These are phyloP conservation scores for Friedmanniomyces endolithicus DNA, from an alignment of 495 filamentous ascomycete species.

Conservation along the genomic window DNA sequence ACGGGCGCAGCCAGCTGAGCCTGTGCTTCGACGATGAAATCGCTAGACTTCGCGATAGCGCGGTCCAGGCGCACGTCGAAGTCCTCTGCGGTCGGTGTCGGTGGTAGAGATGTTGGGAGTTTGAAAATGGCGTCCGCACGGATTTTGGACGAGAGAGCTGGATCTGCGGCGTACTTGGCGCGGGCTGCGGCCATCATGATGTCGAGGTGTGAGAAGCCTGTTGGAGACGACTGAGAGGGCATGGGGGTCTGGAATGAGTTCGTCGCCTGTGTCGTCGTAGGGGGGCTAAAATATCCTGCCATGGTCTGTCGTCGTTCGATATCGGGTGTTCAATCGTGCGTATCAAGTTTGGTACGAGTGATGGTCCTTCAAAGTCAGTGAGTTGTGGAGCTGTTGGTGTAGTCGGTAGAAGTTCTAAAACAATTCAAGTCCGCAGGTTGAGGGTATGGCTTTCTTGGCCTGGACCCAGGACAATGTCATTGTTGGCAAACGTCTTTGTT, in stretches of 20 bases:
- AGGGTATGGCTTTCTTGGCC: no score
- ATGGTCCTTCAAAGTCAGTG: no score
- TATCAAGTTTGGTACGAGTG: no score
- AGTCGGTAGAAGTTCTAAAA: no score
- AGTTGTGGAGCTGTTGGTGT: no score
- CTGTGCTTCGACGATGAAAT: background rate
- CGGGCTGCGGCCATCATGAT: constrained; percentile 2
- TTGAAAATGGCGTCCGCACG: background rate
- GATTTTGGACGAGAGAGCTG: background rate
- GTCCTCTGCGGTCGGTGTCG: background rate
- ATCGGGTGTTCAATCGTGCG: no score
- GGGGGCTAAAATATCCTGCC: background rate
- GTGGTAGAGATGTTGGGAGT: background rate
- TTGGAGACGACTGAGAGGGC: background rate
- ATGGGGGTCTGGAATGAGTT: background rate
- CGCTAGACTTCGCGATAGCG: background rate
- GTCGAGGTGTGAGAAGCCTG: background rate
- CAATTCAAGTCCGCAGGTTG: no score
- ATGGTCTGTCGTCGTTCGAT: background rate
- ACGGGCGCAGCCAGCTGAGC: background rate
- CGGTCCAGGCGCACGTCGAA: background rate
- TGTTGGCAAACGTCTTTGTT: no score
- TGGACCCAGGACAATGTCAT: no score
- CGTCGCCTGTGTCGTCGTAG: background rate
- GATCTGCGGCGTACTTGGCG: background rate